phyloP scores from a whole-genome alignment of 108 stramenopile species.

The Conticribra guillardii region DNA sequence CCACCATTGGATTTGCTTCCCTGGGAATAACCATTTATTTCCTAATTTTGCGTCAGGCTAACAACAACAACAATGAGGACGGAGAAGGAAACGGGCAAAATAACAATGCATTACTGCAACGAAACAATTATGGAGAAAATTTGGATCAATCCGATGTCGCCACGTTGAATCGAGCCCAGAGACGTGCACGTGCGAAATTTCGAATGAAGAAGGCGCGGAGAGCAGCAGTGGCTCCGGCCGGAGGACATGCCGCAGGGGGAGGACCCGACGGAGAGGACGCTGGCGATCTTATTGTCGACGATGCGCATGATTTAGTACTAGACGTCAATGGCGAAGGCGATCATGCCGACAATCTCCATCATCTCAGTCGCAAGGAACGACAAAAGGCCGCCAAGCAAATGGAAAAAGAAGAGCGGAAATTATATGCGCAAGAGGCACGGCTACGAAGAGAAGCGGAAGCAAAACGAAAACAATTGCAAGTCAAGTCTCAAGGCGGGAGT shows the following conservation, averaged over 20 bases:
- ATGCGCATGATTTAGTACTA: not conserved
- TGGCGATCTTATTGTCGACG: constrained; percentile 16
- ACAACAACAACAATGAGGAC: not conserved
- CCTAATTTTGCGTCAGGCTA: constrained; percentile 17
- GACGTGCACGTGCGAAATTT: constrained; percentile 65
- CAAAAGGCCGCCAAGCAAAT: constrained; percentile 67
- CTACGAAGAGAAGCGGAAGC: constrained; percentile 41
- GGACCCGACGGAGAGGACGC: not conserved
- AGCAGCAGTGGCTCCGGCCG: constrained; percentile 4
- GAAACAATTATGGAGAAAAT: constrained; percentile 48
- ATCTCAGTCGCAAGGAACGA: constrained; percentile 68
- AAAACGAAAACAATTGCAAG: constrained; percentile 7
- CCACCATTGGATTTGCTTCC: constrained; percentile 31
- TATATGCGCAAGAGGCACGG: constrained; percentile 56
- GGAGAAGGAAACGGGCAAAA: not conserved
- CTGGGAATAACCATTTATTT: constrained; percentile 26
- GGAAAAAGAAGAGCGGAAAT: constrained; percentile 64
- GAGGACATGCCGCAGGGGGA: no score
- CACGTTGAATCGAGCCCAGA: constrained; percentile 65
- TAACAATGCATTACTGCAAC: not conserved
- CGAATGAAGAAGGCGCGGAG: constrained; percentile 69
- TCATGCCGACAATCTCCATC: not conserved
- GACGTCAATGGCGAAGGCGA: constrained; percentile 4
- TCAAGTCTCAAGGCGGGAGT: constrained; percentile 2
- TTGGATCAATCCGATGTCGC: constrained; percentile 64